A percentile compares a stretch with the other conserved stretches of the same genome.
phyloP scores from a whole-genome alignment of 805 yeast species.

The Pichia membranifaciens region DNA sequence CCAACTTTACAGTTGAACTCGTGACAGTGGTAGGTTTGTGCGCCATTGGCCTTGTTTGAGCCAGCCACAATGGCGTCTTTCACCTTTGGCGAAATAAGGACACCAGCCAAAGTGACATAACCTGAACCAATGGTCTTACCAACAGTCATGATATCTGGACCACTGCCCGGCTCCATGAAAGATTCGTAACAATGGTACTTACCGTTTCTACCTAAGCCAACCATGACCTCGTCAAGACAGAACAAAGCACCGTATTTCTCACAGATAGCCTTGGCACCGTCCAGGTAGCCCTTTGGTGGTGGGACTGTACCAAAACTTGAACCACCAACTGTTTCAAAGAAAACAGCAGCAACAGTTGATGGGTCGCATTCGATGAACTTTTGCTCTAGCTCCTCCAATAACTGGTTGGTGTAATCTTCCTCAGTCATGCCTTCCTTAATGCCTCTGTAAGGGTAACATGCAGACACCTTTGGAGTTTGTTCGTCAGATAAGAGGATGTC shows the following conservation, averaged over 20 bases:
- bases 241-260: constrained; percentile 94
- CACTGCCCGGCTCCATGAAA: constrained; percentile 32
- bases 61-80: constrained; percentile 35
- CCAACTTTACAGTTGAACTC: constrained; percentile 43
- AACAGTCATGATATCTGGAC: constrained; percentile 45
- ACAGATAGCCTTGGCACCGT: constrained; percentile 51
- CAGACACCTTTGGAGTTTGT: constrained; percentile 27
- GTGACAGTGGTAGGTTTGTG: constrained; percentile 48
- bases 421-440: constrained; percentile 22
- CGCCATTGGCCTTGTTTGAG: constrained; percentile 38
- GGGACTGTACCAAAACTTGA: constrained; percentile 40
- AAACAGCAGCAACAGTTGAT: constrained; percentile 36
- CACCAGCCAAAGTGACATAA: constrained; percentile 45
- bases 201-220: constrained; percentile 52
- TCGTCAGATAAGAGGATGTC: constrained; percentile 23
- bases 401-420: constrained; percentile 32
- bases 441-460: constrained; percentile 21
- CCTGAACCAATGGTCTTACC: constrained; percentile 52
- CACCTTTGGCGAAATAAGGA: constrained; percentile 38
- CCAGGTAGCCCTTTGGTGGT: constrained; percentile 41
- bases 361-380: constrained; percentile 37
- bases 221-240: constrained; percentile 85
- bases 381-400: constrained; percentile 36
- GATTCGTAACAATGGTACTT: constrained; percentile 41
- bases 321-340: constrained; percentile 43